Evolutionary conservation across 179 eudicot genomes (phyloP).

Genomic region (Heliamphora pulchella): DNA sequence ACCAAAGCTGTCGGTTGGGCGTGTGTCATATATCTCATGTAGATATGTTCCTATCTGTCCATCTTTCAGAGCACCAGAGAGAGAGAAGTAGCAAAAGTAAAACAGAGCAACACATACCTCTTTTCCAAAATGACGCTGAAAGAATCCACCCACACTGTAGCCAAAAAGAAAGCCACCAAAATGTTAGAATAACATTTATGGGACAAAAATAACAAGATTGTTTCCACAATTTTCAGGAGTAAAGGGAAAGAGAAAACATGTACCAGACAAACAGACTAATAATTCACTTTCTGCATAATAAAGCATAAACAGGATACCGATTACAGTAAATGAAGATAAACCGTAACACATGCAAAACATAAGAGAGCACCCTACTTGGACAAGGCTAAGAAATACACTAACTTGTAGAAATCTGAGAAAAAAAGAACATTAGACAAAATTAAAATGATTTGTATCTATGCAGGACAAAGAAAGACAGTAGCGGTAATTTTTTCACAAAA

Average conservation of each 20-base stretch:
- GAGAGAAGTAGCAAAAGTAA: not conserved
- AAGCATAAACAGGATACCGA: not conserved
- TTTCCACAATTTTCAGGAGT: slow-evolving; percentile 9
- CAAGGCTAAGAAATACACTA: not conserved
- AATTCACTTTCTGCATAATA: not conserved
- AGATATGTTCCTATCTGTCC: not conserved
- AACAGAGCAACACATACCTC: slow-evolving; percentile 45
- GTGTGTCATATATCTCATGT: not conserved
- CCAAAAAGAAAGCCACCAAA: slow-evolving; percentile 14
- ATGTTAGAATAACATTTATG: not conserved
- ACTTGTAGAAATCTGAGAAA: not conserved
- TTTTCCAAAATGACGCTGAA: slow-evolving; percentile 90
- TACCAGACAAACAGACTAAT: slow-evolving; percentile 3
- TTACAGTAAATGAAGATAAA: slow-evolving; percentile 1
- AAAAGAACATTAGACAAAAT: too few species aligned
- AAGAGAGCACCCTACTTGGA: not conserved
- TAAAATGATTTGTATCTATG: not conserved
- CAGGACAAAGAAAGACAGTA: not conserved
- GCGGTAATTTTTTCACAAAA: not conserved
- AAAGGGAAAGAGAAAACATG: not conserved
- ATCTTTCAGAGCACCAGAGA: not conserved
- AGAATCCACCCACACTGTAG: slow-evolving; percentile 81
- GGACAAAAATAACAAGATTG: not conserved
- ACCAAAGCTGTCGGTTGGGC: slow-evolving; percentile 4
- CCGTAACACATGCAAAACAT: not conserved